phyloP scores from a whole-genome alignment of 2,329 filamentous ascomycete species.

The Hypoxylon sp. region DNA sequence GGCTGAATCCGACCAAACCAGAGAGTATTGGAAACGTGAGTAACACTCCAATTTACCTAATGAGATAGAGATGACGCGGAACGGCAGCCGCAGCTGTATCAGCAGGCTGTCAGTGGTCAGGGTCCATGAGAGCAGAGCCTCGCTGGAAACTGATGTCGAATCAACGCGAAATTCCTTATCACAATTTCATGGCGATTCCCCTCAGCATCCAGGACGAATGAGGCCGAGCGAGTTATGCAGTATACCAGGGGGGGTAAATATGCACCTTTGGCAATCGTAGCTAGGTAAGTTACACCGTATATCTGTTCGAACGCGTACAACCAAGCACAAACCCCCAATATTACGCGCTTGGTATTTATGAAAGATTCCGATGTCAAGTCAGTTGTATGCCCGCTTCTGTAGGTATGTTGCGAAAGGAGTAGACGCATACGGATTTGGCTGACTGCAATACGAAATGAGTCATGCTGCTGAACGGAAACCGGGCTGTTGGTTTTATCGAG shows the following conservation, averaged over 20 bases:
- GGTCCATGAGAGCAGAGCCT: slow-evolving; percentile 1
- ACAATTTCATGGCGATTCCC: slow-evolving; percentile 61
- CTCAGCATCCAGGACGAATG: slow-evolving; percentile 56
- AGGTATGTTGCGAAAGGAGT: slow-evolving; percentile 29
- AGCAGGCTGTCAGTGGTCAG: slow-evolving; percentile 30
- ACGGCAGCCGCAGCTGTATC: slow-evolving; percentile 26
- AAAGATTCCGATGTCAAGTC: slow-evolving; percentile 35
- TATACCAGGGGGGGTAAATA: slow-evolving; percentile 47
- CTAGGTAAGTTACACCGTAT: slow-evolving; percentile 56
- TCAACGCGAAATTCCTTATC: slow-evolving; percentile 56
- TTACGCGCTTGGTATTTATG: slow-evolving; percentile 27
- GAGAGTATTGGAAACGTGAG: slow-evolving; percentile 25
- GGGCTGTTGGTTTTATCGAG: slow-evolving; percentile 67
- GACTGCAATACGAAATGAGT: slow-evolving; percentile 55
- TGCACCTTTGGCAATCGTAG: slow-evolving; percentile 57
- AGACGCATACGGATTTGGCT: slow-evolving; percentile 22
- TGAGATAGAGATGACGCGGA: slow-evolving; percentile 35
- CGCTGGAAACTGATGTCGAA: slow-evolving; percentile 14
- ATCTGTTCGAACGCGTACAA: slow-evolving; percentile 57
- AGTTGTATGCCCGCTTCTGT: slow-evolving; percentile 16
- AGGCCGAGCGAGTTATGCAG: slow-evolving; percentile 54
- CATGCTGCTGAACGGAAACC: slow-evolving; percentile 61
- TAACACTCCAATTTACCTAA: slow-evolving; percentile 21
- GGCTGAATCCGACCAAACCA: slow-evolving; percentile 37
- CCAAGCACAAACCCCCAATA: slow-evolving; percentile 44